These are phyloP conservation scores for Verbascum thapsus DNA, from an alignment of 257 asterid genomes.

Conservation along the genomic window DNA sequence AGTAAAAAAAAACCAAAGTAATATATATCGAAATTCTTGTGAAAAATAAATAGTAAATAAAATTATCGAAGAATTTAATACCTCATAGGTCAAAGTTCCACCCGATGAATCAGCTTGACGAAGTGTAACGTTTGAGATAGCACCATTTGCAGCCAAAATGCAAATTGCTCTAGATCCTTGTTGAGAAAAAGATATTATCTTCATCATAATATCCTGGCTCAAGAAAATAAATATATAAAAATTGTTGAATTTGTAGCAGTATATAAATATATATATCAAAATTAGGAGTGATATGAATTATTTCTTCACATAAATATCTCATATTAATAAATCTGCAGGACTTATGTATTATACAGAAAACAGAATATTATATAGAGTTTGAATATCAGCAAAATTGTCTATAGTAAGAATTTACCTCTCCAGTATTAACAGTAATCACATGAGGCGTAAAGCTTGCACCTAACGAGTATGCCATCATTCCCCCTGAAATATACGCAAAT, in stretches of 20 bases:
- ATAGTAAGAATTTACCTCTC: slow-evolving; percentile 62
- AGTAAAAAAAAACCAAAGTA: too few species aligned
- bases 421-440: slow-evolving; percentile 70
- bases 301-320: too few species aligned
- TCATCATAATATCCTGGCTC: slow-evolving; percentile 81
- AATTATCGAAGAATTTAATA: too few species aligned
- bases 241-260: slow-evolving; percentile 9
- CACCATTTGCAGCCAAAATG: slow-evolving; percentile 81
- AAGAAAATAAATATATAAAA: slow-evolving; percentile 15
- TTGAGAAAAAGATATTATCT: slow-evolving; percentile 83
- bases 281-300: too few species aligned
- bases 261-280: slow-evolving; percentile 9
- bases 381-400: too few species aligned
- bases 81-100: slow-evolving; percentile 95
- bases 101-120: slow-evolving; percentile 91
- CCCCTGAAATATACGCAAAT: slow-evolving; percentile 43
- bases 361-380: too few species aligned
- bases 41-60: too few species aligned
- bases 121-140: slow-evolving; percentile 82
- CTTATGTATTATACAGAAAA: too few species aligned
- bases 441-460: slow-evolving; percentile 81
- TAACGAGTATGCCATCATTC: slow-evolving; percentile 40
- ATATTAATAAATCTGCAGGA: too few species aligned
- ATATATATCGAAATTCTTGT: too few species aligned
- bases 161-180: slow-evolving; percentile 87